Percentiles rank a stretch among this genome's conserved stretches.
Evolutionary conservation across 2,329 filamentous ascomycete genomes (phyloP).

Genomic region (Fusarium bulbicola): DNA sequence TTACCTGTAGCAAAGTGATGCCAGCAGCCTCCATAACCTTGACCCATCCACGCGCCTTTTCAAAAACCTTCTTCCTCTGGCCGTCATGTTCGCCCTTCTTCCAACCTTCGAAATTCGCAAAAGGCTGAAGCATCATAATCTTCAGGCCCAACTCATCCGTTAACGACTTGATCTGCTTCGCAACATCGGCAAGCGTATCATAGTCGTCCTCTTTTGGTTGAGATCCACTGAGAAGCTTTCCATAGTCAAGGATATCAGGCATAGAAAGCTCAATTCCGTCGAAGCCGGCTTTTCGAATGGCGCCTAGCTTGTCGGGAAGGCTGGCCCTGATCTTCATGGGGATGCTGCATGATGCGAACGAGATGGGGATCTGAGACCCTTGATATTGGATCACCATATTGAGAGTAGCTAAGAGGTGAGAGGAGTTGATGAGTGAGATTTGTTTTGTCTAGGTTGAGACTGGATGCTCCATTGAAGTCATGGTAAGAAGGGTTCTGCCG

Average conservation of each 20-base stretch:
- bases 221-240: conserved; percentile 57
- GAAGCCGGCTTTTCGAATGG: conserved; percentile 73
- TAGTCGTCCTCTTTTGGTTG: conserved; percentile 68
- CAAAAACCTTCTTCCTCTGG: conserved; percentile 70
- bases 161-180: conserved; percentile 61
- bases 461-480: neutral
- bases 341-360: conserved; percentile 66
- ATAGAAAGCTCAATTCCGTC: conserved; percentile 77
- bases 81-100: conserved; percentile 55
- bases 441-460: neutral
- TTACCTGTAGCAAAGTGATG: conserved; percentile 75
- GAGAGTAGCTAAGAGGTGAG: rapidly evolving
- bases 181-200: conserved; percentile 63
- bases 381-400: conserved; percentile 17
- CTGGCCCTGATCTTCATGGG: conserved; percentile 56
- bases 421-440: rapidly evolving
- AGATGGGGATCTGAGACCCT: conserved; percentile 5
- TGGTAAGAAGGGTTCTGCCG: neutral
- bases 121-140: conserved; percentile 79
- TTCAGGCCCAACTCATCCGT: conserved; percentile 63
- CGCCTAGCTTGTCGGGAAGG: conserved; percentile 67
- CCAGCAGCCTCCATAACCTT: conserved; percentile 75
- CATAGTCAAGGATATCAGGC: conserved; percentile 74
- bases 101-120: conserved; percentile 83
- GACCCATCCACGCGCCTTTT: conserved; percentile 72